These are phyloP conservation scores for Fonsecaea nubica DNA, from an alignment of 2,329 filamentous ascomycete species.

Conservation along the genomic window DNA sequence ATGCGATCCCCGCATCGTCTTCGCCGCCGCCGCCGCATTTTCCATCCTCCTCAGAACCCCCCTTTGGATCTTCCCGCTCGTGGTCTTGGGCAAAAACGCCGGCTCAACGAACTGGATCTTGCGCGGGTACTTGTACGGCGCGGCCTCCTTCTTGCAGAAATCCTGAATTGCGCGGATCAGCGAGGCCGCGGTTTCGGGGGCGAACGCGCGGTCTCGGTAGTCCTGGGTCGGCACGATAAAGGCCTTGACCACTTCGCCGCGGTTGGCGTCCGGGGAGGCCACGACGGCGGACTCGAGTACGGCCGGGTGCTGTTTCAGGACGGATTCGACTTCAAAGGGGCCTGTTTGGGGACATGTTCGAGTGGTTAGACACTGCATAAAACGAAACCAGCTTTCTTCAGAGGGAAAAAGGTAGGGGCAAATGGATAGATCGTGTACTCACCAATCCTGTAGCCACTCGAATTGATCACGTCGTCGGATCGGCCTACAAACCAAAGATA, in stretches of 20 bases:
- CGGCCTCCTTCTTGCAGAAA: constrained; percentile 49
- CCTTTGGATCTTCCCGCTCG: constrained; percentile 45
- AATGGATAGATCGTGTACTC: not conserved
- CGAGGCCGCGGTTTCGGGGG: not conserved
- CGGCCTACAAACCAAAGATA: constrained; percentile 47
- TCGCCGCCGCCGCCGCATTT: too few species aligned
- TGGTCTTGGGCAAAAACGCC: constrained; percentile 48
- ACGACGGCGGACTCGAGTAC: constrained; percentile 50
- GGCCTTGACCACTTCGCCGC: constrained; percentile 89
- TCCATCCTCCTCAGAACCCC: constrained; percentile 47
- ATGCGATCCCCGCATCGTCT: too few species aligned
- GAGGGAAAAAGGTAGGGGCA: too few species aligned
- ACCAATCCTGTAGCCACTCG: constrained; percentile 47
- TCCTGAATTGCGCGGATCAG: constrained; percentile 47
- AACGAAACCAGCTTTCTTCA: too few species aligned
- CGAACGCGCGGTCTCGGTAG: not conserved
- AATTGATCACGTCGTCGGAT: constrained; percentile 50
- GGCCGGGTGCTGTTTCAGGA: constrained; percentile 49
- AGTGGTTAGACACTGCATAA: too few species aligned
- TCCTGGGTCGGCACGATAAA: constrained; percentile 54
- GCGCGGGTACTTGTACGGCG: constrained; percentile 51
- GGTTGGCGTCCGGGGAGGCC: constrained; percentile 61
- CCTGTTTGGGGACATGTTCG: constrained; percentile 31
- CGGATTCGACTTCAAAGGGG: constrained; percentile 51
- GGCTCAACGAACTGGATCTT: constrained; percentile 49